Evolutionary conservation across 2,329 filamentous ascomycete genomes (phyloP).

Genomic region (Exophiala bonariae): DNA sequence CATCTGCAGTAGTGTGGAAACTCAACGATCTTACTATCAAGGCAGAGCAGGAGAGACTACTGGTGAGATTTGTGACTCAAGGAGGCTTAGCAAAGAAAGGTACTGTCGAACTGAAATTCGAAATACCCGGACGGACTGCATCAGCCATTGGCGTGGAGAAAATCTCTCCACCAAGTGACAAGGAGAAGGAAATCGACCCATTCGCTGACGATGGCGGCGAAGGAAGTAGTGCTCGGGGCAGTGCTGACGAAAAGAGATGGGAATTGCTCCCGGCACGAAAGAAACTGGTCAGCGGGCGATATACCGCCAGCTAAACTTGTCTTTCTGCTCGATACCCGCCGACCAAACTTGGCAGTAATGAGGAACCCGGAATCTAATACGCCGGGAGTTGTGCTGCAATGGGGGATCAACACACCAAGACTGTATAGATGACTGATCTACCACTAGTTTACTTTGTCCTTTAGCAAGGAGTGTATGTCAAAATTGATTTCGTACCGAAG

Average conservation of each 20-base stretch:
- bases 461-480: too few relatives aligned
- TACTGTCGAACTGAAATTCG: conserved; percentile 80
- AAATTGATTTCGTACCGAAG: too few relatives aligned
- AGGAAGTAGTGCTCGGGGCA: conserved; percentile 29
- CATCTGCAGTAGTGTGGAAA: conserved; percentile 47
- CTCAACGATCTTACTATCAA: conserved; percentile 55
- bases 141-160: conserved; percentile 66
- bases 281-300: conserved; percentile 75
- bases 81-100: conserved; percentile 68
- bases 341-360: too few relatives aligned
- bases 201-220: conserved; percentile 47
- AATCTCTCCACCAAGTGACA: conserved; percentile 26
- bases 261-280: conserved; percentile 63
- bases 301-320: conserved; percentile 55
- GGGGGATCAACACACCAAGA: too few relatives aligned
- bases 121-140: conserved; percentile 58
- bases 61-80: conserved; percentile 78
- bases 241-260: conserved; percentile 53
- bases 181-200: conserved; percentile 41
- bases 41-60: conserved; percentile 63
- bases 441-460: too few relatives aligned
- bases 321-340: not conserved
- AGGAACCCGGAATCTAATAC: too few relatives aligned
- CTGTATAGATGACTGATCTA: too few relatives aligned
- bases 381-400: too few relatives aligned